Evolutionary conservation across 345 rosid species (phyloP).

Genomic region (Combretum micranthum): DNA sequence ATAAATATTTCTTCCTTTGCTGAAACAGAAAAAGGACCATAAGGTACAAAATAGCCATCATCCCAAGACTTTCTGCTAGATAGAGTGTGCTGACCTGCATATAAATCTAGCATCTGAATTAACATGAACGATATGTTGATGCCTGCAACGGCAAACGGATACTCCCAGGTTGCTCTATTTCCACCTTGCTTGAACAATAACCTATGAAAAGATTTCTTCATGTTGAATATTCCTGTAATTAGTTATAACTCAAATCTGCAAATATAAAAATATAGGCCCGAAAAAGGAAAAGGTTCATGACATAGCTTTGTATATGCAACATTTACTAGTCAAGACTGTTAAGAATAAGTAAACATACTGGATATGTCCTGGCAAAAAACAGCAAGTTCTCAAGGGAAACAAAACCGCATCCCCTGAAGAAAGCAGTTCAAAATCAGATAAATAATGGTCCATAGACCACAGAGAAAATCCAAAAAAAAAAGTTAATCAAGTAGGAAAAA

Average conservation of each 20-base stretch:
- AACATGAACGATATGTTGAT: constrained; percentile 89
- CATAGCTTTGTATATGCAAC: background rate
- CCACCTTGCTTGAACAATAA: constrained; percentile 87
- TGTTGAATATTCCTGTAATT: constrained; percentile 38
- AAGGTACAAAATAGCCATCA: too few relatives aligned
- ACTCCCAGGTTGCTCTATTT: constrained; percentile 84
- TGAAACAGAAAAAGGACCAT: too few relatives aligned
- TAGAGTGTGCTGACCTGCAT: constrained; percentile 34
- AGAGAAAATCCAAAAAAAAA: too few relatives aligned
- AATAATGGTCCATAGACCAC: background rate
- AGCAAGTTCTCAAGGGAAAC: constrained; percentile 85
- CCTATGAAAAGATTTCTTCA: constrained; percentile 94
- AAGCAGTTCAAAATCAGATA: constrained; percentile 10
- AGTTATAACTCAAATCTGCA: constrained; percentile 25
- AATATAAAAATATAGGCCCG: background rate
- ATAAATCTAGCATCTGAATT: constrained; percentile 89
- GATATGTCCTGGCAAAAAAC: constrained; percentile 74
- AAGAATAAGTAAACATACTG: constrained; percentile 39
- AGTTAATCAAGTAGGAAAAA: too few relatives aligned
- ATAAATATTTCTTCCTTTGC: too few relatives aligned
- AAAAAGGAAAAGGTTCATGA: background rate
- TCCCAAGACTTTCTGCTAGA: too few relatives aligned
- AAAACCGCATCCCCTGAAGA: constrained; percentile 80
- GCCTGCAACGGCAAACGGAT: constrained; percentile 98
- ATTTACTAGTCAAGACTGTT: background rate